A percentile compares a stretch with the other conserved stretches of the same genome.
These are phyloP conservation scores for Phoma sp. DNA, from an alignment of 2,329 filamentous ascomycete genomes.

Conservation along the genomic window DNA sequence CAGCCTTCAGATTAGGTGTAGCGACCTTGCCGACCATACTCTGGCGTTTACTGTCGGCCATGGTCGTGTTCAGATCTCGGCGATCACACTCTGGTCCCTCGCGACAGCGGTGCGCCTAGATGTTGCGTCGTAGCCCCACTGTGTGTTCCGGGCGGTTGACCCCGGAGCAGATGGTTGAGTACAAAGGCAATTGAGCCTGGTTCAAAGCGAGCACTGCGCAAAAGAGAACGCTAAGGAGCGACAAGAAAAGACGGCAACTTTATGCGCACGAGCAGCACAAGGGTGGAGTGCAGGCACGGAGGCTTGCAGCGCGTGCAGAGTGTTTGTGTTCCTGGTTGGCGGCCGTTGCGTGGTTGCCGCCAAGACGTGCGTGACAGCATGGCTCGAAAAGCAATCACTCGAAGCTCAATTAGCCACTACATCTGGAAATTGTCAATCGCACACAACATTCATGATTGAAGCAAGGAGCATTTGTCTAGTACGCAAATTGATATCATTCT, in stretches of 20 bases:
- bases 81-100: conserved; percentile 1
- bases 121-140: conserved; percentile 11
- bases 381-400: background rate
- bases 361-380: conserved; percentile 7
- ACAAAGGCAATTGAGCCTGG: conserved; percentile 5
- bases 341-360: conserved; percentile 3
- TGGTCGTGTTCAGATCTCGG: conserved; percentile 32
- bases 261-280: conserved; percentile 31
- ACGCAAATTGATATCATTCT: conserved; percentile 33
- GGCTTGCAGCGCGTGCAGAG: conserved; percentile 28
- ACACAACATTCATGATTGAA: background rate
- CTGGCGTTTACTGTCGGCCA: conserved; percentile 66
- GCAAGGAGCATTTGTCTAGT: background rate
- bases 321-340: conserved; percentile 19
- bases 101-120: conserved; percentile 14
- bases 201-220: conserved; percentile 42
- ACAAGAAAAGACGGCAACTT: conserved; percentile 43
- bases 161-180: conserved; percentile 7
- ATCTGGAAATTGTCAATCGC: no score
- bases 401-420: no score
- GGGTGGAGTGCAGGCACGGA: conserved; percentile 14
- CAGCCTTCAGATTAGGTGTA: conserved; percentile 54
- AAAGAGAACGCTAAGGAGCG: conserved; percentile 48
- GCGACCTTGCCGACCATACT: conserved; percentile 60
- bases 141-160: conserved; percentile 12